Evolutionary conservation across 1,139 yeast species (phyloP).

Genomic region (Yamadazyma dushanensis): DNA sequence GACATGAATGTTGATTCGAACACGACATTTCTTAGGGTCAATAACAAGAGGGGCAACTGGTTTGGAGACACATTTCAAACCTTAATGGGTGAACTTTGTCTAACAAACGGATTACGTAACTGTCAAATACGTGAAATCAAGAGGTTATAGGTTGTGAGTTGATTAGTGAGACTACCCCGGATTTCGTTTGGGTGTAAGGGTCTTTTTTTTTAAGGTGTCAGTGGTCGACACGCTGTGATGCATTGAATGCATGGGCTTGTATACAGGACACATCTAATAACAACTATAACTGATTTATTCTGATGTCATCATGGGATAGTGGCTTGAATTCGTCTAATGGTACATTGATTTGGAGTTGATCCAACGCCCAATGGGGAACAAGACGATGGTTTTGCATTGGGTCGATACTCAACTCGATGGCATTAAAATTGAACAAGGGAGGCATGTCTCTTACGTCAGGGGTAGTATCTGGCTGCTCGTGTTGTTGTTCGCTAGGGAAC

Average conservation of each 20-base stretch:
- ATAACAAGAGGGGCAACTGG: background rate
- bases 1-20: constrained; percentile 4
- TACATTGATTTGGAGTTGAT: constrained; percentile 15
- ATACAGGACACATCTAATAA: no score
- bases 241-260: no score
- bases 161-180: no score
- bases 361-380: constrained; percentile 41
- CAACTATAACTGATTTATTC: constrained; percentile 12
- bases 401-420: constrained; percentile 44
- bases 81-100: no score
- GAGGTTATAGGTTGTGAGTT: no score
- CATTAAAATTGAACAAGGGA: constrained; percentile 50
- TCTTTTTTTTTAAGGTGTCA: no score
- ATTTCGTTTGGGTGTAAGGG: no score
- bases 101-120: no score
- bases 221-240: no score
- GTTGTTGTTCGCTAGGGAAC: constrained; percentile 29
- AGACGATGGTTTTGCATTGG: constrained; percentile 35
- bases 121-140: no score
- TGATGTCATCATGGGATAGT: constrained; percentile 15
- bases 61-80: background rate
- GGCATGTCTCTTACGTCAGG: constrained; percentile 47
- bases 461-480: constrained; percentile 21
- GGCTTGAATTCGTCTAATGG: constrained; percentile 16
- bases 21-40: background rate